Conservation (phyloP, 139 green algal genomes). For the Coelastrella sp. region DNA sequence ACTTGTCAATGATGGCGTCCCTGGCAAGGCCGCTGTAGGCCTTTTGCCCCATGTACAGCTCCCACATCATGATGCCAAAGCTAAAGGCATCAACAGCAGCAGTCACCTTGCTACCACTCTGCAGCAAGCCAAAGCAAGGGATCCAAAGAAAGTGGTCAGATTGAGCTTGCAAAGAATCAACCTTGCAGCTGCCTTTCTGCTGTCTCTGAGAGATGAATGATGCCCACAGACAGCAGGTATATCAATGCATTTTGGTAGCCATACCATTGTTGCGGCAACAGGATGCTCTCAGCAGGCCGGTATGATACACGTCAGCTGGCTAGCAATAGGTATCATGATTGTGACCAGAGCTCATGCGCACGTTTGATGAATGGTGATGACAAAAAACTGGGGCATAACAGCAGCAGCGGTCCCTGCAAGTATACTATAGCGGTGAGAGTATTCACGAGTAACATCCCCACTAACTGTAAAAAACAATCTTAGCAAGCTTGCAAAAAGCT, state of each 20-base stretch:
- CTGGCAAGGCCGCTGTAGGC: conserved; percentile 8
- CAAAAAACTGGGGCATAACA: no score
- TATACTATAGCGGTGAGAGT: no score
- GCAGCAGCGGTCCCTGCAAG: no score
- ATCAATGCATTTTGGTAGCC: background rate
- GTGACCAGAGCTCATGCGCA: no score
- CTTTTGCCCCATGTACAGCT: conserved; percentile 46
- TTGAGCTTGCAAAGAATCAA: background rate
- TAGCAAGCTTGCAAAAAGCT: background rate
- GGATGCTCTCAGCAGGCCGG: no score
- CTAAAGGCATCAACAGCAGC: conserved; percentile 43
- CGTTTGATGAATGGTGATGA: no score
- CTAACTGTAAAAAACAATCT: background rate
- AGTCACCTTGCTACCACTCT: conserved; percentile 34
- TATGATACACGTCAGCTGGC: no score
- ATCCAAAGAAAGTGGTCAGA: no score
- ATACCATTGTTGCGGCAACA: no score
- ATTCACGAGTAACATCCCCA: no score
- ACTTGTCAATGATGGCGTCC: background rate
- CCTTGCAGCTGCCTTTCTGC: background rate
- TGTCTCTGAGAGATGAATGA: background rate
- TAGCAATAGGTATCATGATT: no score
- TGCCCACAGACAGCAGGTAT: background rate
- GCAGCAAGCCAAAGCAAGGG: background rate
- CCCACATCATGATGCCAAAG: conserved; percentile 55